Evolutionary conservation across 2,329 filamentous ascomycete genomes (phyloP).

Genomic region (Nigrospora oryzae): DNA sequence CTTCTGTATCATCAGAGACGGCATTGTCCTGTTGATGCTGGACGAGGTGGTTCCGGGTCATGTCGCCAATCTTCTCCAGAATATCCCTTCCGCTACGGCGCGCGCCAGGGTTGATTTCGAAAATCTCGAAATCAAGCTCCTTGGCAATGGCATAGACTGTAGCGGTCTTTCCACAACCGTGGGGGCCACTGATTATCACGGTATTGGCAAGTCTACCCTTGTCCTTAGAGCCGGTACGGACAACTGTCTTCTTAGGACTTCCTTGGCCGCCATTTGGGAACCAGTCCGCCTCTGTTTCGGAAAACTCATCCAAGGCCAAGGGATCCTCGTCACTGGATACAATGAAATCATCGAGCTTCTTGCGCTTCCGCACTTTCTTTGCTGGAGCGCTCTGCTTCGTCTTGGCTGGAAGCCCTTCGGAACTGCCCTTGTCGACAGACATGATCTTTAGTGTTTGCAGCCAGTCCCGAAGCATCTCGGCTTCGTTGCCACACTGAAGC

Average conservation of each 20-base stretch:
- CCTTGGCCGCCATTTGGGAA: constrained; percentile 24
- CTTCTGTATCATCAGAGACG: constrained; percentile 15
- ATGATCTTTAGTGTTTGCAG: constrained; percentile 67
- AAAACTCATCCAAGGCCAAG: constrained; percentile 60
- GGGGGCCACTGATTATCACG: constrained; percentile 80
- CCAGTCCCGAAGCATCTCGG: constrained; percentile 70
- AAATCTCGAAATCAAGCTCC: constrained; percentile 87
- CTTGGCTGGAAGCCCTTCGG: constrained; percentile 23
- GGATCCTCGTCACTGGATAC: constrained; percentile 70
- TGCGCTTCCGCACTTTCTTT: constrained; percentile 61
- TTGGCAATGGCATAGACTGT: constrained; percentile 86
- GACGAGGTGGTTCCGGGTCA: constrained; percentile 93
- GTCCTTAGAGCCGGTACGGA: constrained; percentile 37
- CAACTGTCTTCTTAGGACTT: constrained; percentile 42
- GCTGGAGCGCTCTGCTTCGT: constrained; percentile 17
- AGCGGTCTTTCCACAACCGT: constrained; percentile 89
- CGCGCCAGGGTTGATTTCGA: constrained; percentile 83
- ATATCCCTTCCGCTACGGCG: constrained; percentile 85
- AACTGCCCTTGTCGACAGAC: constrained; percentile 57
- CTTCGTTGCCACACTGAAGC: constrained; percentile 66
- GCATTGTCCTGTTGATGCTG: constrained; percentile 33
- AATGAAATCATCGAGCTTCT: constrained; percentile 73
- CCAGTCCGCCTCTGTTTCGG: constrained; percentile 49
- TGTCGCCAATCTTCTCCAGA: constrained; percentile 86
- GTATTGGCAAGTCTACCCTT: constrained; percentile 56